Evolutionary conservation across 2,329 filamentous ascomycete genomes (phyloP).

Genomic region (Cladosporium sp.): DNA sequence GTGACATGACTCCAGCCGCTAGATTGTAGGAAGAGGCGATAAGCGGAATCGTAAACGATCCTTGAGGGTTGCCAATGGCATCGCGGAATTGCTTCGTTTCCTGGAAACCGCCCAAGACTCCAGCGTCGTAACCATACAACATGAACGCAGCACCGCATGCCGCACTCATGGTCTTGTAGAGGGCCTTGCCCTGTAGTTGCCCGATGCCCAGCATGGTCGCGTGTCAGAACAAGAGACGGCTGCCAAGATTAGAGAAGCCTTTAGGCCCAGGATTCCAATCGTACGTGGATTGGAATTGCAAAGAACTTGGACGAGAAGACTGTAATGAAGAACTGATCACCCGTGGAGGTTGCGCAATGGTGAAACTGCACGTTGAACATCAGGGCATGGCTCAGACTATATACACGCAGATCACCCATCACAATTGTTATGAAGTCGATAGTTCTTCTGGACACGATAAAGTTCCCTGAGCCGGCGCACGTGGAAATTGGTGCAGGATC

Average conservation of each 20-base stretch:
- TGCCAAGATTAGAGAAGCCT: not conserved
- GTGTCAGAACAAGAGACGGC: not conserved
- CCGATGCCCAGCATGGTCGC: constrained; percentile 22
- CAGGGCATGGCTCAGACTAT: not conserved
- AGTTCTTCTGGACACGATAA: not conserved
- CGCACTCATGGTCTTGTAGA: constrained; percentile 35
- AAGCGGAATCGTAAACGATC: constrained; percentile 42
- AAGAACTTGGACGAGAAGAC: not conserved
- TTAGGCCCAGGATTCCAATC: not conserved
- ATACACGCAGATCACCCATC: constrained; percentile 1
- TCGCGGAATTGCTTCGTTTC: constrained; percentile 20
- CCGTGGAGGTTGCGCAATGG: not conserved
- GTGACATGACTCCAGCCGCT: constrained; percentile 29
- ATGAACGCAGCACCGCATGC: constrained; percentile 33
- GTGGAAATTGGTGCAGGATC: not conserved
- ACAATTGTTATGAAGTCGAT: not conserved
- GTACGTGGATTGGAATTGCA: not conserved
- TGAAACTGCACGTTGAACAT: not conserved
- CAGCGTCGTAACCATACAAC: constrained; percentile 24
- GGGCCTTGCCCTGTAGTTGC: constrained; percentile 31
- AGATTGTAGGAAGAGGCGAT: constrained; percentile 33
- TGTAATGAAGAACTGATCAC: not conserved
- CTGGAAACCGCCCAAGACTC: constrained; percentile 23
- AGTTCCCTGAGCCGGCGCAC: not conserved
- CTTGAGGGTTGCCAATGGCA: constrained; percentile 45